Conservation (phyloP, 2,329 filamentous ascomycete species). For the Colletotrichum melonis region DNA sequence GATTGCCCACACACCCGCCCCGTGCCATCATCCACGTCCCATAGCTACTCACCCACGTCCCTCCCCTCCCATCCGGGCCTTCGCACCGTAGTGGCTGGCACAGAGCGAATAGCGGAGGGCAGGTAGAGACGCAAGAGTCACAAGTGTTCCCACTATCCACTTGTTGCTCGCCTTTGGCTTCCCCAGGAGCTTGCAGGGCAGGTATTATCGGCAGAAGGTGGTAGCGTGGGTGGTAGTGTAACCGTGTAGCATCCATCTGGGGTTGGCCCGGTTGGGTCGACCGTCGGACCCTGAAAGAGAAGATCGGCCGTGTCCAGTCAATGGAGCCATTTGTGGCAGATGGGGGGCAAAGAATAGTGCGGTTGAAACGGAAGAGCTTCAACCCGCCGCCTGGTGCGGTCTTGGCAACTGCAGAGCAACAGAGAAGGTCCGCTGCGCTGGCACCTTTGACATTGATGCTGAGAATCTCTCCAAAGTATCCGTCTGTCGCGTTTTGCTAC, state of each 20-base stretch:
- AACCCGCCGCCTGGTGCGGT: conserved; percentile 28
- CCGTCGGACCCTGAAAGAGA: conserved; percentile 34
- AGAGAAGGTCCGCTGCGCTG: conserved; percentile 28
- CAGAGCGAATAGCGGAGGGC: not conserved
- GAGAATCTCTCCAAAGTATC: not conserved
- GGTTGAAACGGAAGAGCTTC: conserved; percentile 36
- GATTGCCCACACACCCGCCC: conserved; percentile 2
- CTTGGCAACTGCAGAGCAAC: conserved; percentile 33
- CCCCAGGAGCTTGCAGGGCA: conserved; percentile 6
- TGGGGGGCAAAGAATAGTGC: conserved; percentile 16
- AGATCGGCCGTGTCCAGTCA: conserved; percentile 32
- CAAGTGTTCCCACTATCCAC: not conserved
- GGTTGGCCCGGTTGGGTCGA: conserved; percentile 29
- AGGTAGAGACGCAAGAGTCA: not conserved
- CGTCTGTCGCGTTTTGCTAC: not conserved
- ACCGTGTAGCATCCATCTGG: conserved; percentile 17
- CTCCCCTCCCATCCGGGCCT: not conserved
- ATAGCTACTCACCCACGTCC: not conserved
- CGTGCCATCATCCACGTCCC: not conserved
- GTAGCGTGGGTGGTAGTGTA: conserved; percentile 9
- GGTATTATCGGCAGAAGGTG: conserved; percentile 19
- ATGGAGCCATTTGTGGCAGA: conserved; percentile 19
- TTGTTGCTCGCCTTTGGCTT: not conserved
- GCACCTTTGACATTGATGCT: conserved; percentile 19
- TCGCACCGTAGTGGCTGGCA: not conserved